phyloP scores from a whole-genome alignment of 2,329 filamentous ascomycete genomes.

The Fusarium torreyae region DNA sequence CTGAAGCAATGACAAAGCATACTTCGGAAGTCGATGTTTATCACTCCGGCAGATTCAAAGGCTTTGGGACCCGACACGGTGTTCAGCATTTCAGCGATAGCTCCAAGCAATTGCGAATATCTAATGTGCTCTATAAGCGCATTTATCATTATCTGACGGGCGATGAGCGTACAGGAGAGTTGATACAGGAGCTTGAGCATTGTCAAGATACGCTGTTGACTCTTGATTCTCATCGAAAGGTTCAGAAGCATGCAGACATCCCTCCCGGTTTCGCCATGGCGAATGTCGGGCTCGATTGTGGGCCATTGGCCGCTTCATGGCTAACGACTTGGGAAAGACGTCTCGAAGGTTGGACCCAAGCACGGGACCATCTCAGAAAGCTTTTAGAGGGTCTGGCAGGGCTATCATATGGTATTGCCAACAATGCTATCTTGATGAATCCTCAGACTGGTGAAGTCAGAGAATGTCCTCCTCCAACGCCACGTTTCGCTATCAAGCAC shows the following conservation, averaged over 20 bases:
- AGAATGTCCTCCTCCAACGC: slow-evolving; percentile 38
- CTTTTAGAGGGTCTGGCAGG: slow-evolving; percentile 25
- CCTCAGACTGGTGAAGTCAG: slow-evolving; percentile 36
- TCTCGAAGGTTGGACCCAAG: slow-evolving; percentile 14
- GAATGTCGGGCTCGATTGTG: slow-evolving; percentile 41
- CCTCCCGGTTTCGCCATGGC: slow-evolving; percentile 38
- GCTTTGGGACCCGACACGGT: slow-evolving; percentile 73
- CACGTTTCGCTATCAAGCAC: slow-evolving; percentile 30
- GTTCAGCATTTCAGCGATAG: slow-evolving; percentile 74
- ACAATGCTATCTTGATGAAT: slow-evolving; percentile 39
- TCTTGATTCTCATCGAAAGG: slow-evolving; percentile 39
- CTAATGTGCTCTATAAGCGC: slow-evolving; percentile 53
- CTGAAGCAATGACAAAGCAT: slow-evolving; percentile 71
- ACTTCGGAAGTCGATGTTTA: slow-evolving; percentile 74
- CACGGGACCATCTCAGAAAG: slow-evolving; percentile 29
- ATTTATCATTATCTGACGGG: slow-evolving; percentile 71
- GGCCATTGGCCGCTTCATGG: slow-evolving; percentile 35
- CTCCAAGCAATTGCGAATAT: slow-evolving; percentile 72
- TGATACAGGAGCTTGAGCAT: slow-evolving; percentile 26
- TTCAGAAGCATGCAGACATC: slow-evolving; percentile 31
- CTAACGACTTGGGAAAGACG: slow-evolving; percentile 40
- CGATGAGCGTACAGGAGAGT: slow-evolving; percentile 69
- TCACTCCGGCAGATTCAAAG: slow-evolving; percentile 70
- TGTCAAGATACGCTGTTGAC: slow-evolving; percentile 30
- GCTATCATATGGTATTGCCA: slow-evolving; percentile 27